A percentile compares a stretch with the other conserved stretches of the same genome.
Evolutionary conservation across 2,329 filamentous ascomycete genomes (phyloP).

Genomic region (Pezizomycotina sp.): DNA sequence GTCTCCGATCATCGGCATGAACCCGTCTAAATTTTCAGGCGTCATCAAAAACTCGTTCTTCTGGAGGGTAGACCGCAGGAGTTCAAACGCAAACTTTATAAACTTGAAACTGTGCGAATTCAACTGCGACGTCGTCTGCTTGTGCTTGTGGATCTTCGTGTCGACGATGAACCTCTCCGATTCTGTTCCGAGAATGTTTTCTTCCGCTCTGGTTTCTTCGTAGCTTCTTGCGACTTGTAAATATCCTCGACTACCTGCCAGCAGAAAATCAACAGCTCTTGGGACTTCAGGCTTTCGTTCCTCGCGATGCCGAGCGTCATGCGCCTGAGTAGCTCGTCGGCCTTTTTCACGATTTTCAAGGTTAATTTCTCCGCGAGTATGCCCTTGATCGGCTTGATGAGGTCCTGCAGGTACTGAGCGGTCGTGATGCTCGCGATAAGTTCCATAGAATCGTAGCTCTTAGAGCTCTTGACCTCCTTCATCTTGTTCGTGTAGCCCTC

Average conservation of each 20-base stretch:
- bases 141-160: conserved; percentile 56
- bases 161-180: conserved; percentile 64
- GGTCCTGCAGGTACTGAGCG: conserved; percentile 51
- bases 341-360: conserved; percentile 66
- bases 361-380: conserved; percentile 73
- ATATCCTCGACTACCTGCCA: conserved; percentile 85
- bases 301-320: conserved; percentile 68
- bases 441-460: conserved; percentile 96
- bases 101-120: conserved; percentile 77
- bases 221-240: conserved; percentile 77
- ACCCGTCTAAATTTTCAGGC: conserved; percentile 61
- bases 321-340: conserved; percentile 71
- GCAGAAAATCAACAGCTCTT: conserved; percentile 80
- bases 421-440: conserved; percentile 71
- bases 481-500: conserved; percentile 89
- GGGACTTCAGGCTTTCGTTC: conserved; percentile 61
- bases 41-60: conserved; percentile 72
- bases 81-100: conserved; percentile 69
- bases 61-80: conserved; percentile 68
- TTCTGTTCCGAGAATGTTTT: conserved; percentile 37
- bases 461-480: conserved; percentile 96
- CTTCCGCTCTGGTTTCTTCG: conserved; percentile 40
- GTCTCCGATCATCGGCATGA: conserved; percentile 78
- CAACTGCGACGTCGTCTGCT: conserved; percentile 51
- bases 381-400: conserved; percentile 62